Conservation (phyloP, 179 eudicot species). For the Pouteria campechiana region DNA sequence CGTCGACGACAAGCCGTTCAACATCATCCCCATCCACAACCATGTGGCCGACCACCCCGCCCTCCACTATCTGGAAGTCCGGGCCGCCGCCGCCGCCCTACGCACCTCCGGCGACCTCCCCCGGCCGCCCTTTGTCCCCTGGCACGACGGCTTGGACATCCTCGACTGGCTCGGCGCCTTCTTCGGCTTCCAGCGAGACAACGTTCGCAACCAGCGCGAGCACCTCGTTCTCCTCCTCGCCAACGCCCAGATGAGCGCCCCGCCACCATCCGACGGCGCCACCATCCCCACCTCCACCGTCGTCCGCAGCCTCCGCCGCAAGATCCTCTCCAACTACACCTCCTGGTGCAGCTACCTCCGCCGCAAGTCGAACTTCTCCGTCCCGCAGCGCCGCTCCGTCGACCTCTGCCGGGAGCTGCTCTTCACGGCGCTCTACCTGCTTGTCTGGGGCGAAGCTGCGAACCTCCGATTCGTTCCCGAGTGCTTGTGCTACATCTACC, state of each 20-base stretch:
- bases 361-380: conserved; percentile 27
- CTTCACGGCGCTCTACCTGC: conserved; percentile 55
- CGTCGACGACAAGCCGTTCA: conserved; percentile 27
- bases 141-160: conserved; percentile 51
- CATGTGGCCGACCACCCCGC: conserved; percentile 67
- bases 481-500: conserved; percentile 74
- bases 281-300: conserved; percentile 38
- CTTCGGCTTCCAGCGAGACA: conserved; percentile 85
- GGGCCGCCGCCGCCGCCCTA: conserved; percentile 68
- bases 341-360: conserved; percentile 63
- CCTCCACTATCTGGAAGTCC: conserved; percentile 59
- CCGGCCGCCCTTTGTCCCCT: conserved; percentile 43
- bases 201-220: conserved; percentile 80
- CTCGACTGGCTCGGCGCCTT: conserved; percentile 69
- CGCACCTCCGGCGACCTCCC: conserved; percentile 58
- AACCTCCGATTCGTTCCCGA: conserved; percentile 73
- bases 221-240: conserved; percentile 83
- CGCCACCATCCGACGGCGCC: conserved; percentile 36
- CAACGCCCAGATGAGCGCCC: conserved; percentile 66
- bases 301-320: conserved; percentile 43
- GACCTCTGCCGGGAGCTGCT: conserved; percentile 57
- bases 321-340: conserved; percentile 45
- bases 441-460: conserved; percentile 86
- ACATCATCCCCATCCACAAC: conserved; percentile 83
- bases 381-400: conserved; percentile 22